Percentiles rank a stretch among this genome's conserved stretches.
phyloP scores from a whole-genome alignment of 2,329 filamentous ascomycete species.

The Macrophomina phaseolina region DNA sequence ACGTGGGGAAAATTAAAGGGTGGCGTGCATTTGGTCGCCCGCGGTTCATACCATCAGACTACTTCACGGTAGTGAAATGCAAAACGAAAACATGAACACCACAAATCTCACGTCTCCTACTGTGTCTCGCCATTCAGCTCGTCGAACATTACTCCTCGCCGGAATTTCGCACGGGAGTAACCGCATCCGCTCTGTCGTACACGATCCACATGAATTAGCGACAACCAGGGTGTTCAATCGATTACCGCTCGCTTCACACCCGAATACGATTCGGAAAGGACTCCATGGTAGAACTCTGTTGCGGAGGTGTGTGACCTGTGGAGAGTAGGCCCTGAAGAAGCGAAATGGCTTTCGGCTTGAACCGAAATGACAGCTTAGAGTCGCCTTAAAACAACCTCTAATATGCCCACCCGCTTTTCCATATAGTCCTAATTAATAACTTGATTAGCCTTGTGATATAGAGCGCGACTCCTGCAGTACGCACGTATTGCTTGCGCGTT shows the following conservation, averaged over 20 bases:
- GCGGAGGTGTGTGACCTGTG: not conserved
- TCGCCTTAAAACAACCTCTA: not conserved
- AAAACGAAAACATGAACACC: constrained; percentile 28
- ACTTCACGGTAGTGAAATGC: constrained; percentile 26
- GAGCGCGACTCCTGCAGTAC: not conserved
- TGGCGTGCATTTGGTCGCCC: constrained; percentile 28
- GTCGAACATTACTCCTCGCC: not conserved
- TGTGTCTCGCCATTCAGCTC: not conserved
- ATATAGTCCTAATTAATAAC: not conserved
- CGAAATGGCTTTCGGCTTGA: constrained; percentile 14
- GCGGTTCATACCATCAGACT: constrained; percentile 27
- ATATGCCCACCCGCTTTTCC: not conserved
- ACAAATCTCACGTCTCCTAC: not conserved
- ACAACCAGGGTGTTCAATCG: not conserved
- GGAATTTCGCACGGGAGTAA: not conserved
- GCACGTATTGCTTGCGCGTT: too few relatives aligned
- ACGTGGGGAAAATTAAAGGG: constrained; percentile 28
- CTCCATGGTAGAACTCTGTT: not conserved
- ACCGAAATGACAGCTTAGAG: not conserved
- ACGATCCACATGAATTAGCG: not conserved
- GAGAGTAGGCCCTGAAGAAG: constrained; percentile 5
- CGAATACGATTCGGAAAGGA: not conserved
- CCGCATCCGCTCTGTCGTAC: not conserved
- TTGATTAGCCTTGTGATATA: not conserved
- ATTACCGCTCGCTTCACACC: not conserved